Conservation (phyloP, 2,329 filamentous ascomycete species). For the Phyllosticta capitalensis region DNA sequence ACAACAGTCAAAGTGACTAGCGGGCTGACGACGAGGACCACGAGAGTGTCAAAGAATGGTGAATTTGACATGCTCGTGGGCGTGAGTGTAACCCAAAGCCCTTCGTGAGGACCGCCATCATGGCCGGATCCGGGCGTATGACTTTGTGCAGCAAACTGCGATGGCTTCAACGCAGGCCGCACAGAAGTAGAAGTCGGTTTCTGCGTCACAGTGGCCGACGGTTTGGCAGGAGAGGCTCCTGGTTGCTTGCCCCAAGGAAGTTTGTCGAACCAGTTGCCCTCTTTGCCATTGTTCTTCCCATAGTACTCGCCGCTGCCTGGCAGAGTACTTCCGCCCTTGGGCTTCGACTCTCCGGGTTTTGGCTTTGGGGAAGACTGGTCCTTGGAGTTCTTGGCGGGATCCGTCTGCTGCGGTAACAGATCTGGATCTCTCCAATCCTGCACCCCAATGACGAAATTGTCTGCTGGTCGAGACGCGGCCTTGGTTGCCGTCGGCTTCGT, state of each 20-base stretch:
- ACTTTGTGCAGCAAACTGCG: background rate
- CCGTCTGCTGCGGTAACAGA: slow-evolving; percentile 42
- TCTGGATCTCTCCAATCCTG: slow-evolving; percentile 82
- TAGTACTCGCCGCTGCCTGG: slow-evolving; percentile 65
- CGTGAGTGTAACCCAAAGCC: slow-evolving; percentile 92
- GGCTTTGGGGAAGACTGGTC: slow-evolving; percentile 11
- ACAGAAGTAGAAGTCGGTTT: slow-evolving; percentile 12
- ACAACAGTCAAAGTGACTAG: slow-evolving; percentile 87
- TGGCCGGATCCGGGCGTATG: background rate
- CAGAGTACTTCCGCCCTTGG: slow-evolving; percentile 58
- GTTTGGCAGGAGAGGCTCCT: slow-evolving; percentile 11
- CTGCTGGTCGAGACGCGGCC: slow-evolving; percentile 20
- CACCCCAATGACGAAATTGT: slow-evolving; percentile 72
- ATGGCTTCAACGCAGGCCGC: background rate
- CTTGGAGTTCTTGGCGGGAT: slow-evolving; percentile 14
- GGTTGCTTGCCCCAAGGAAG: slow-evolving; percentile 18
- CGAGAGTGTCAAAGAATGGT: slow-evolving; percentile 88
- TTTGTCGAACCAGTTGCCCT: slow-evolving; percentile 16
- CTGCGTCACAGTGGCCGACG: slow-evolving; percentile 13
- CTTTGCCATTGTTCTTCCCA: slow-evolving; percentile 17
- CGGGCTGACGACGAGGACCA: slow-evolving; percentile 94
- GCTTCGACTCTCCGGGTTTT: slow-evolving; percentile 12
- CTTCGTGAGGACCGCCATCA: slow-evolving; percentile 49
- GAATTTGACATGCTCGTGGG: slow-evolving; percentile 79
- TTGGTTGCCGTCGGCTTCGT: slow-evolving; percentile 14